Evolutionary conservation across 306 rosid species (phyloP).

Genomic region (Vigna unguiculata): DNA sequence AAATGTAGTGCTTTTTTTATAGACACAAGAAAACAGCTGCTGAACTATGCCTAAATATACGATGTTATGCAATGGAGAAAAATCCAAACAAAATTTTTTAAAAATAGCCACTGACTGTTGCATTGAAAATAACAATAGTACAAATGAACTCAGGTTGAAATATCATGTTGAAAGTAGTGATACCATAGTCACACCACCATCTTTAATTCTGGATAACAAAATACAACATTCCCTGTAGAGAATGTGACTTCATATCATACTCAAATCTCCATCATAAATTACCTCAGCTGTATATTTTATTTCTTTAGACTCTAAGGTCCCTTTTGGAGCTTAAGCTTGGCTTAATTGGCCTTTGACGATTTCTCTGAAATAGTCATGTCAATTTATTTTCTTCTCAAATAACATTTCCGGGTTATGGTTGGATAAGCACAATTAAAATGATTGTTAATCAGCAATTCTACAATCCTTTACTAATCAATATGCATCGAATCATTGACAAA

Average conservation of each 20-base stretch:
- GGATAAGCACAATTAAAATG: too few relatives aligned
- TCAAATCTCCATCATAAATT: background rate
- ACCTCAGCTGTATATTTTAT: background rate
- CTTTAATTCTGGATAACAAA: background rate
- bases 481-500: too few relatives aligned
- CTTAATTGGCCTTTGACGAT: background rate
- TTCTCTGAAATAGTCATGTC: background rate
- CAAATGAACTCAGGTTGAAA: background rate
- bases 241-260: background rate
- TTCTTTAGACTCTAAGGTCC: background rate
- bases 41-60: background rate
- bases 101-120: background rate
- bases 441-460: too few relatives aligned
- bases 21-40: background rate
- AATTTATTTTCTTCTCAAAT: background rate
- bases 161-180: background rate
- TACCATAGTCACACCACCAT: background rate
- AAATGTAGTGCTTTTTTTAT: background rate
- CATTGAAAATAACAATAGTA: background rate
- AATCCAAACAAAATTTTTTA: background rate
- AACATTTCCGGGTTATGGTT: too few relatives aligned
- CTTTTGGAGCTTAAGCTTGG: background rate
- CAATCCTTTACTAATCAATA: too few relatives aligned
- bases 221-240: background rate
- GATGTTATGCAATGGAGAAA: background rate